Percentiles rank a stretch among this genome's conserved stretches.
phyloP scores from a whole-genome alignment of 2,329 filamentous ascomycete genomes.

The Taxawa tesnikishii region DNA sequence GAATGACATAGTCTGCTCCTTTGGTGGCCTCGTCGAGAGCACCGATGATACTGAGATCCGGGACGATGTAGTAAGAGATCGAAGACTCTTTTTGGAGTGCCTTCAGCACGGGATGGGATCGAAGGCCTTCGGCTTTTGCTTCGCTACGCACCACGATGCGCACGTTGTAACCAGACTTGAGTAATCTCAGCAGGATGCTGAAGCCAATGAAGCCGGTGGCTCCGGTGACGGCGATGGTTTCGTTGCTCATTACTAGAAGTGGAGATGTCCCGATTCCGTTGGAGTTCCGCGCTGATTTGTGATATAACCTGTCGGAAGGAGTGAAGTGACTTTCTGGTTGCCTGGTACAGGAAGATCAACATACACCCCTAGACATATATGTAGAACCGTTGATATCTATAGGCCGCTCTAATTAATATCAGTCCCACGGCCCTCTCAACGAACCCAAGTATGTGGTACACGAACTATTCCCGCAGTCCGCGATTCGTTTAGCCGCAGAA shows the following conservation, averaged over 20 bases:
- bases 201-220: conserved; percentile 27
- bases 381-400: too few relatives aligned
- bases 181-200: conserved; percentile 18
- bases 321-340: too few relatives aligned
- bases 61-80: conserved; percentile 18
- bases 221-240: conserved; percentile 22
- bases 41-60: conserved; percentile 16
- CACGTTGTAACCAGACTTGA: conserved; percentile 24
- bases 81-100: conserved; percentile 7
- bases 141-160: conserved; percentile 24
- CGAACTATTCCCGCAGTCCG: too few relatives aligned
- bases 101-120: conserved; percentile 15
- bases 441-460: too few relatives aligned
- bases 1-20: conserved; percentile 17
- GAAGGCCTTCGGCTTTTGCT: conserved; percentile 17
- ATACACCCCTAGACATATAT: too few relatives aligned
- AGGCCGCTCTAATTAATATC: too few relatives aligned
- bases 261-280: too few relatives aligned
- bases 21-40: conserved; percentile 23
- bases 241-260: conserved; percentile 4
- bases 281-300: too few relatives aligned
- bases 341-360: too few relatives aligned
- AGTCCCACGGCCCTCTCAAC: too few relatives aligned
- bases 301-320: too few relatives aligned
- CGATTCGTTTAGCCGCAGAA: too few relatives aligned